A percentile compares a stretch with the other conserved stretches of the same genome.
Evolutionary conservation across 352 stramenopile species (phyloP).

Genomic region (Lagenidium giganteum): DNA sequence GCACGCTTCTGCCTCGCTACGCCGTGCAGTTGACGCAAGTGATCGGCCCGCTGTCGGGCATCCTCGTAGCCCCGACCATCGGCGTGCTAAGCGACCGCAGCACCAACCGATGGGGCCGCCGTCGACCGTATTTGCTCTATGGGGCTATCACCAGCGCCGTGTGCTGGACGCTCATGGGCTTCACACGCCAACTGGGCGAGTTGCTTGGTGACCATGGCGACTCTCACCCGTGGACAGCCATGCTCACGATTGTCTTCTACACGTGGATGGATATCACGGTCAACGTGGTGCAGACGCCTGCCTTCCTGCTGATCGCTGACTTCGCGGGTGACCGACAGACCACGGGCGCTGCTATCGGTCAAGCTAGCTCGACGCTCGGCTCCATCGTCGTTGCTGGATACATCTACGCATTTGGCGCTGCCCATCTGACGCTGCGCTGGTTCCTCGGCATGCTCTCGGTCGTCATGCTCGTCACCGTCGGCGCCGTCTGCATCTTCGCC

Average conservation of each 20-base stretch:
- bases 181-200: slow-evolving; percentile 57
- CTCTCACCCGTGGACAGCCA: slow-evolving; percentile 41
- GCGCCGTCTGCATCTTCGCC: slow-evolving; percentile 47
- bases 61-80: slow-evolving; percentile 62
- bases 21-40: slow-evolving; percentile 74
- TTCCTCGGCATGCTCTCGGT: slow-evolving; percentile 70
- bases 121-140: slow-evolving; percentile 56
- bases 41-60: slow-evolving; percentile 62
- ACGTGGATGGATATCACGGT: slow-evolving; percentile 82
- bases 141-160: slow-evolving; percentile 52
- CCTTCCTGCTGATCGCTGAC: slow-evolving; percentile 66
- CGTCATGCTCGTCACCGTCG: slow-evolving; percentile 52
- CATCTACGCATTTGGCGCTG: slow-evolving; percentile 66
- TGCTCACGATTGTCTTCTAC: slow-evolving; percentile 70
- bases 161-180: slow-evolving; percentile 72
- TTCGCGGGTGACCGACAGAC: slow-evolving; percentile 73
- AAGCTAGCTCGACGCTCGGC: slow-evolving; percentile 55
- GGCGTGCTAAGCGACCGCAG: slow-evolving; percentile 66
- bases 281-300: slow-evolving; percentile 71
- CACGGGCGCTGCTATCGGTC: slow-evolving; percentile 48
- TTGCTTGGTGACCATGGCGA: slow-evolving; percentile 45
- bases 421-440: slow-evolving; percentile 54
- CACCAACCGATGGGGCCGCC: slow-evolving; percentile 44
- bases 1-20: slow-evolving; percentile 55
- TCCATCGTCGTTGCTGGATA: slow-evolving; percentile 64